phyloP scores from a whole-genome alignment of 2,329 filamentous ascomycete genomes.

The Penicillium sp. region DNA sequence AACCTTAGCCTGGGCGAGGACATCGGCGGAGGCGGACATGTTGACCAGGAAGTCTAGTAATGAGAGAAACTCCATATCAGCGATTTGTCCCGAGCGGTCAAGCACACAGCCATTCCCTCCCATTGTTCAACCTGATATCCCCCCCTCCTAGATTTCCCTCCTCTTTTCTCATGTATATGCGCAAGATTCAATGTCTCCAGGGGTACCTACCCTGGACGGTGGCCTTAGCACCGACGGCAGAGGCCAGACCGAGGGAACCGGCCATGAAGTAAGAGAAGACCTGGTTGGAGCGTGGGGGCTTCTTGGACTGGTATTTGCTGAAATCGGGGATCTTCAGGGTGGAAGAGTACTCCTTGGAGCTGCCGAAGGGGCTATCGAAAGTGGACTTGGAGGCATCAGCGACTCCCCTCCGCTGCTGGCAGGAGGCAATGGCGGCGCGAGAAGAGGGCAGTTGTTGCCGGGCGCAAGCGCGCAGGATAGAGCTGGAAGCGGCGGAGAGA shows the following conservation, averaged over 20 bases:
- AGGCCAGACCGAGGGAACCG: slow-evolving; percentile 82
- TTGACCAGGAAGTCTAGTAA: slow-evolving; percentile 94
- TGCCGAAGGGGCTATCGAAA: slow-evolving; percentile 51
- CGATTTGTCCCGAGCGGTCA: slow-evolving; percentile 6
- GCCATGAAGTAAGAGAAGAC: slow-evolving; percentile 98
- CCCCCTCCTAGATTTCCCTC: slow-evolving; percentile 1
- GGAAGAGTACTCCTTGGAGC: slow-evolving; percentile 36
- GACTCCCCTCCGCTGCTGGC: slow-evolving; percentile 36
- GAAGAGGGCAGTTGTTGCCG: slow-evolving; percentile 40
- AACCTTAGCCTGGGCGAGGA: slow-evolving; percentile 98
- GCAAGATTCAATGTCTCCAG: not conserved
- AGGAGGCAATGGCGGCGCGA: slow-evolving; percentile 35
- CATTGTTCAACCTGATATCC: not conserved
- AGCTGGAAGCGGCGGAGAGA: slow-evolving; percentile 59
- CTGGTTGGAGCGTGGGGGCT: slow-evolving; percentile 63
- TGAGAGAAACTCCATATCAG: slow-evolving; percentile 24
- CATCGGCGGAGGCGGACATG: slow-evolving; percentile 98
- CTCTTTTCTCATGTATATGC: no score
- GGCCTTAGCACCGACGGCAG: slow-evolving; percentile 89
- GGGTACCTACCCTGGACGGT: slow-evolving; percentile 80
- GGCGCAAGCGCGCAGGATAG: slow-evolving; percentile 54
- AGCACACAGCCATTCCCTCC: no score
- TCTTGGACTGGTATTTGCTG: slow-evolving; percentile 71
- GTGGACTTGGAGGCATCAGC: slow-evolving; percentile 36
- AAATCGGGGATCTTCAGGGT: slow-evolving; percentile 78